Conservation (phyloP, 192 early-diverging fungal genomes). For the Backusella morwellensis region DNA sequence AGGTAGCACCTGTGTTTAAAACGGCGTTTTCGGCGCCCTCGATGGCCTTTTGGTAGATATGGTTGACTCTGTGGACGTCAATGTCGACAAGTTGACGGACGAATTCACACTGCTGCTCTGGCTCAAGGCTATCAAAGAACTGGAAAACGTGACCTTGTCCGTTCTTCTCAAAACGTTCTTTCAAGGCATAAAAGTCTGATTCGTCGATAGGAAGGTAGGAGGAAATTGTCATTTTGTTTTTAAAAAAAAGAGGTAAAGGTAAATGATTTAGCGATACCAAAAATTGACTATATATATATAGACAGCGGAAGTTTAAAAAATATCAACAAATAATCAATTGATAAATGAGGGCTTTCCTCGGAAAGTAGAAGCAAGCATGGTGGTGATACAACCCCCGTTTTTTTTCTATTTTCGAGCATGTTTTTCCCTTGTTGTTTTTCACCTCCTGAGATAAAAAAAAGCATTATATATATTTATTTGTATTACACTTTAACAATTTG, state of each 20-base stretch:
- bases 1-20: conserved; percentile 26
- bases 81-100: conserved; percentile 67
- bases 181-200: conserved; percentile 43
- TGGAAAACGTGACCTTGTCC: conserved; percentile 89
- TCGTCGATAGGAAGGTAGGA: conserved; percentile 20
- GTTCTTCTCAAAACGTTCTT: conserved; percentile 62
- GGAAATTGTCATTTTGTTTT: conserved; percentile 23
- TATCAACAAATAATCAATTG: not conserved
- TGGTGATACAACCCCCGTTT: not conserved
- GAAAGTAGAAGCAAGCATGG: not conserved
- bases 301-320: not conserved
- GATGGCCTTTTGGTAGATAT: conserved; percentile 79
- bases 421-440: not conserved
- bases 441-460: not conserved
- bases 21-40: conserved; percentile 42
- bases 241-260: not conserved
- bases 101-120: conserved; percentile 54
- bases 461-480: not conserved
- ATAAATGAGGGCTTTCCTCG: not conserved
- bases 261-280: not conserved
- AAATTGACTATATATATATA: not conserved
- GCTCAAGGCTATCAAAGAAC: conserved; percentile 69
- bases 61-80: conserved; percentile 79
- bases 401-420: not conserved
- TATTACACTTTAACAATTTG: conserved; percentile 1